phyloP scores from a whole-genome alignment of 1,284 basidiomycete species.

The Puccinia triticina region DNA sequence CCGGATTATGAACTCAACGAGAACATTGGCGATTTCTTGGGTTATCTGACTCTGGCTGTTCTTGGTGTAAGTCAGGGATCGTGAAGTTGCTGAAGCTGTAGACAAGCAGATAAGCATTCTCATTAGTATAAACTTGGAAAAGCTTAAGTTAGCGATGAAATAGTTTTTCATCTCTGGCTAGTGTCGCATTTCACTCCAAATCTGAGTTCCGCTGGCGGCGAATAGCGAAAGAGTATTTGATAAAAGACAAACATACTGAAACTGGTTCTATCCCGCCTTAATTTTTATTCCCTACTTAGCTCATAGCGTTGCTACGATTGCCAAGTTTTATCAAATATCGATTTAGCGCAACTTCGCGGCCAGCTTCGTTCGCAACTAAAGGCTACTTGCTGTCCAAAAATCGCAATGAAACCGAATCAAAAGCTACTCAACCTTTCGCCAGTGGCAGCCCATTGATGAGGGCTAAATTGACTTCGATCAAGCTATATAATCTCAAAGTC shows the following conservation, averaged over 20 bases:
- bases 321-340: conserved; percentile 39
- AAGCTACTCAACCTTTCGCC: background rate
- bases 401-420: background rate
- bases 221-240: background rate
- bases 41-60: conserved; percentile 23
- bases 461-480: background rate
- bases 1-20: conserved; percentile 14
- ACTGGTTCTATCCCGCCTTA: background rate
- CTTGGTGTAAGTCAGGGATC: conserved; percentile 11
- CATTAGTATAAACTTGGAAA: background rate
- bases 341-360: background rate
- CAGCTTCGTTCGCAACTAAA: conserved; percentile 17
- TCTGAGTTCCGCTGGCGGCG: background rate
- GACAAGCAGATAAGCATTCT: background rate
- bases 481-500: conserved; percentile 3
- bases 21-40: conserved; percentile 10
- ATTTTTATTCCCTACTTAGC: background rate
- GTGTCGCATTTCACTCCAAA: background rate
- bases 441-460: background rate
- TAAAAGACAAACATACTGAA: background rate
- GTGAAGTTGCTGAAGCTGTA: background rate
- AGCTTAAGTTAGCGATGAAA: background rate
- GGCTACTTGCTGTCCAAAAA: background rate
- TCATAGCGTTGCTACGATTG: conserved; percentile 10
- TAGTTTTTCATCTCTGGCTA: background rate